Evolutionary conservation across 106 monocot genomes (phyloP).

Genomic region (Acorus gramineus): DNA sequence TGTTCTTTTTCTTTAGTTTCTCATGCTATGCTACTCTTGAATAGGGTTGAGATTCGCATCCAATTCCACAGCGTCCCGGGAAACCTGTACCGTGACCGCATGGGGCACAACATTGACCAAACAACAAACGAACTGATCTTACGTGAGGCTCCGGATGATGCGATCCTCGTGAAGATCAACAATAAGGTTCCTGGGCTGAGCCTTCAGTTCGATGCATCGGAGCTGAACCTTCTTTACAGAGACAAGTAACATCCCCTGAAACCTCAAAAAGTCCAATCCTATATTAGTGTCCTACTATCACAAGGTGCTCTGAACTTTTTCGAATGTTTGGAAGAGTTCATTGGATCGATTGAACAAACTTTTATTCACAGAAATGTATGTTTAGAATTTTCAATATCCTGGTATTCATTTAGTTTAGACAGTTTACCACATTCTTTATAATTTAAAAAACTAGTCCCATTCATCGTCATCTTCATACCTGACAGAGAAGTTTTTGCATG

Average conservation of each 20-base stretch:
- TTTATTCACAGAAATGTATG: too few species aligned
- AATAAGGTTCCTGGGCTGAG: slow-evolving; percentile 84
- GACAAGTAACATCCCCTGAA: slow-evolving; percentile 38
- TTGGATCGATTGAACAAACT: too few species aligned
- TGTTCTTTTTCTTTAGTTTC: neutral
- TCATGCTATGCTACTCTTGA: neutral
- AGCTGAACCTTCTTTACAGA: slow-evolving; percentile 73
- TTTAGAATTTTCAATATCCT: too few species aligned
- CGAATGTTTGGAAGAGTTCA: too few species aligned
- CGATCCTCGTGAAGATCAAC: slow-evolving; percentile 72
- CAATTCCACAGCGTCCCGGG: slow-evolving; percentile 87
- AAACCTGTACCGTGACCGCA: slow-evolving; percentile 61
- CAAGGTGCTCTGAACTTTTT: too few species aligned
- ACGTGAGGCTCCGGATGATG: slow-evolving; percentile 64
- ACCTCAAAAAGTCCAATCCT: too few species aligned
- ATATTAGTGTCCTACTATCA: too few species aligned
- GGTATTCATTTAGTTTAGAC: too few species aligned
- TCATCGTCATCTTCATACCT: too few species aligned
- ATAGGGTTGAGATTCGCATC: slow-evolving; percentile 78
- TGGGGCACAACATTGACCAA: slow-evolving; percentile 64
- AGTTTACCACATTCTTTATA: too few species aligned
- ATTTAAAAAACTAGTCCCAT: too few species aligned
- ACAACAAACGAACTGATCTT: slow-evolving; percentile 70
- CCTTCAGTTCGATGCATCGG: slow-evolving; percentile 75
- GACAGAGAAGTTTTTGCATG: too few species aligned